These are phyloP conservation scores for Henckelia pumila DNA, from an alignment of 257 asterid genomes.

Conservation along the genomic window DNA sequence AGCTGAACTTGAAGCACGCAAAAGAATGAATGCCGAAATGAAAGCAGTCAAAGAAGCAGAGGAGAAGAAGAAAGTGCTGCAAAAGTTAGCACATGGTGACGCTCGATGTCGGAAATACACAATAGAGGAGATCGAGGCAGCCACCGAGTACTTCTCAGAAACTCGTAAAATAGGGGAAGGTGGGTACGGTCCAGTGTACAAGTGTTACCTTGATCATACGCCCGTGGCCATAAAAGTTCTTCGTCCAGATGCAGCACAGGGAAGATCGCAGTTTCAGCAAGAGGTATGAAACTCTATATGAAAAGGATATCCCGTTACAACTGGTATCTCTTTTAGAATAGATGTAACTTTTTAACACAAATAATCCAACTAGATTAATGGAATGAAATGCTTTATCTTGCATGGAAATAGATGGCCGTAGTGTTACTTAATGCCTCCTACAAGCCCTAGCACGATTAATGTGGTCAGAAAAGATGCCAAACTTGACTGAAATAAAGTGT, in stretches of 20 bases:
- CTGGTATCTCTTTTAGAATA: too few species aligned
- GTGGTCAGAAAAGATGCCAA: background rate
- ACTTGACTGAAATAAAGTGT: background rate
- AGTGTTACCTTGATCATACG: background rate
- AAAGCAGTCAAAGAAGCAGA: slow-evolving; percentile 20
- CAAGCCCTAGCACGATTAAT: background rate
- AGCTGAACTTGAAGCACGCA: slow-evolving; percentile 29
- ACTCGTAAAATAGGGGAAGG: slow-evolving; percentile 4
- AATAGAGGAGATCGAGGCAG: slow-evolving; percentile 28
- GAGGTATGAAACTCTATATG: slow-evolving; percentile 18
- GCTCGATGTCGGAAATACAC: slow-evolving; percentile 24
- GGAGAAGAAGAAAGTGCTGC: slow-evolving; percentile 18
- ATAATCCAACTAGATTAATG: background rate
- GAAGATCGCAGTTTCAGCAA: slow-evolving; percentile 17
- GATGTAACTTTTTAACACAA: background rate
- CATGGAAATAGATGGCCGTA: background rate
- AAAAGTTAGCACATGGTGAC: slow-evolving; percentile 9
- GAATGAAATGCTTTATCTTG: background rate
- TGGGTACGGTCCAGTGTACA: background rate
- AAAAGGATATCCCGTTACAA: background rate
- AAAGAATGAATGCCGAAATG: slow-evolving; percentile 24
- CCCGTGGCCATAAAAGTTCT: background rate
- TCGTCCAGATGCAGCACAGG: slow-evolving; percentile 2
- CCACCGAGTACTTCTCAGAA: slow-evolving; percentile 28
- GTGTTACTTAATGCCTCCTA: background rate